A percentile compares a stretch with the other conserved stretches of the same genome.
Evolutionary conservation across 2,329 filamentous ascomycete species (phyloP).

Genomic region (Colletotrichum agaves): DNA sequence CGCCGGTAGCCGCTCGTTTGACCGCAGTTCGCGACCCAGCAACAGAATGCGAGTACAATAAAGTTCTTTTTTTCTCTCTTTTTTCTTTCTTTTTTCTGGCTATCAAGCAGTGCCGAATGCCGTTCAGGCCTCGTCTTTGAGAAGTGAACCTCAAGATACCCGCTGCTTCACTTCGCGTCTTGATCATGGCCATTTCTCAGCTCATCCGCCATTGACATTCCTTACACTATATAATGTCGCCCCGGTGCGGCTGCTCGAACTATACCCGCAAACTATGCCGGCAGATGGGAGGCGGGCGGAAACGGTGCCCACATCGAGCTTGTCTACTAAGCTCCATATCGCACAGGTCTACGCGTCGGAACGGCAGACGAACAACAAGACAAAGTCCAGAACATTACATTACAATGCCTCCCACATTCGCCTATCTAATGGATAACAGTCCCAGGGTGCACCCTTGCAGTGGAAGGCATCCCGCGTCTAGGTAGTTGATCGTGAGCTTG

Average conservation of each 20-base stretch:
- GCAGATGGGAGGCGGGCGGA: conserved; percentile 10
- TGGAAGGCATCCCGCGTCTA: conserved; percentile 7
- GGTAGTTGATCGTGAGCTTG: conserved; percentile 35
- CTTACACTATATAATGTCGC: conserved; percentile 13
- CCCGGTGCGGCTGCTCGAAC: not conserved
- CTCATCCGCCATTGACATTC: not conserved
- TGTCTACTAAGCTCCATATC: not conserved
- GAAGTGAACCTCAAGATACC: not conserved
- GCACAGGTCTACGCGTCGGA: not conserved
- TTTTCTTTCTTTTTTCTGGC: too few species aligned
- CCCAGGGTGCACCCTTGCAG: conserved; percentile 9
- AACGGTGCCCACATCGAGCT: conserved; percentile 10
- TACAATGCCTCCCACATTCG: conserved; percentile 1
- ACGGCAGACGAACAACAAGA: not conserved
- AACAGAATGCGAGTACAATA: not conserved
- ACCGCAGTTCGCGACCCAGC: not conserved
- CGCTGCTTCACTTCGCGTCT: not conserved
- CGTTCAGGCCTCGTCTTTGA: not conserved
- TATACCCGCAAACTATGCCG: conserved; percentile 12
- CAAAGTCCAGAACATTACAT: not conserved
- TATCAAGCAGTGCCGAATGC: conserved; percentile 7
- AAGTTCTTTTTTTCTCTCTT: not conserved
- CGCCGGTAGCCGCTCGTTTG: not conserved
- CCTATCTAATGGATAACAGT: not conserved
- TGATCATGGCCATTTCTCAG: not conserved